Evolutionary conservation across 2,329 filamentous ascomycete genomes (phyloP).

Genomic region (Intubia oerlemansii): DNA sequence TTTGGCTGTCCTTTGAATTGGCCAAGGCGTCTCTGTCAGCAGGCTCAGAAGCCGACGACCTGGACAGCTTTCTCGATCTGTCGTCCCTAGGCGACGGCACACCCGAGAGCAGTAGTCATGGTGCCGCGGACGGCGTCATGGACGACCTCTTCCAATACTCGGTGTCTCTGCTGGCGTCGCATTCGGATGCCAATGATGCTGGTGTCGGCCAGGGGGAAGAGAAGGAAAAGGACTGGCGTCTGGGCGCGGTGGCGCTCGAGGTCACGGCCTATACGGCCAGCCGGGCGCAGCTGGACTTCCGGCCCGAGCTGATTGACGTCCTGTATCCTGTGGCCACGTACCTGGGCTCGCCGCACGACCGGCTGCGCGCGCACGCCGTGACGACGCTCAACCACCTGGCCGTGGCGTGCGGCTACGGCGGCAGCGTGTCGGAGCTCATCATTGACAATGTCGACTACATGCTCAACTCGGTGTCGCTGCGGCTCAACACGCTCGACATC

Average conservation of each 20-base stretch:
- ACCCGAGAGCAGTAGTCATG: background rate
- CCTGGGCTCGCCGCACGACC: slow-evolving; percentile 47
- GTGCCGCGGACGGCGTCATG: slow-evolving; percentile 22
- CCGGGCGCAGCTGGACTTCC: slow-evolving; percentile 45
- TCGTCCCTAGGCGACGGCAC: slow-evolving; percentile 14
- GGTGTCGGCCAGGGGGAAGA: slow-evolving; percentile 14
- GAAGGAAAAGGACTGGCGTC: slow-evolving; percentile 57
- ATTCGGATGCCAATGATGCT: slow-evolving; percentile 18
- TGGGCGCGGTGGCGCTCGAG: slow-evolving; percentile 64
- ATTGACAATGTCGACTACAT: slow-evolving; percentile 91
- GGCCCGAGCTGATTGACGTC: slow-evolving; percentile 71
- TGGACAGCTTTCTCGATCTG: slow-evolving; percentile 47
- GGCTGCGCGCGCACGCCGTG: slow-evolving; percentile 63
- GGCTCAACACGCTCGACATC: slow-evolving; percentile 79
- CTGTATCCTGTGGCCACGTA: slow-evolving; percentile 84
- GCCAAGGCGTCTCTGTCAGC: slow-evolving; percentile 33
- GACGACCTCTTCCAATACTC: slow-evolving; percentile 52
- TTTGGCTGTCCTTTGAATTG: slow-evolving; percentile 63
- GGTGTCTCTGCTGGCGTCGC: slow-evolving; percentile 34
- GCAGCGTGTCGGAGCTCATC: slow-evolving; percentile 53
- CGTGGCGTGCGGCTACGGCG: slow-evolving; percentile 45
- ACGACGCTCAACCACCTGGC: slow-evolving; percentile 67
- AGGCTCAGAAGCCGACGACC: slow-evolving; percentile 15
- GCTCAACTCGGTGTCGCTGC: slow-evolving; percentile 75
- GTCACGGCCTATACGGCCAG: slow-evolving; percentile 55